phyloP scores from a whole-genome alignment of 148 eudicot species.

The Camellia lanceoleosa region DNA sequence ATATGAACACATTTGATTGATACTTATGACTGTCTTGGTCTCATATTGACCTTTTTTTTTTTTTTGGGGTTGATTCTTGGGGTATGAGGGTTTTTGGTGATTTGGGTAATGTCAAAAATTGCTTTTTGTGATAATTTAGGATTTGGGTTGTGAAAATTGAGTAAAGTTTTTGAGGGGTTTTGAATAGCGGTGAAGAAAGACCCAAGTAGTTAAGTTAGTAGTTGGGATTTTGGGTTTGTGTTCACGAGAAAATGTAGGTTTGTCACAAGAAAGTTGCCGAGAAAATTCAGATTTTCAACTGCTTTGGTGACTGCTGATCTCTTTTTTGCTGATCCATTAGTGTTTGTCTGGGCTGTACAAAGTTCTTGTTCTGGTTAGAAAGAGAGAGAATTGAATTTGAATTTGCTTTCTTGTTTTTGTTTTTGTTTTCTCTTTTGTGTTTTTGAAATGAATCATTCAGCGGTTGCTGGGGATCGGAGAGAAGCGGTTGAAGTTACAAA shows the following conservation, averaged over 20 bases:
- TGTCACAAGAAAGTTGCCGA: slow-evolving; percentile 29
- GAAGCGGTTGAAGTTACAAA: slow-evolving; percentile 40
- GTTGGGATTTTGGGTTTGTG: slow-evolving; percentile 35
- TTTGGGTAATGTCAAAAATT: background rate
- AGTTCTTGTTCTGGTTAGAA: background rate
- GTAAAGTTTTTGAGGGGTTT: background rate
- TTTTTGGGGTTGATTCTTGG: background rate
- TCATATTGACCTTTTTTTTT: background rate
- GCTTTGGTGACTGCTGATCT: slow-evolving; percentile 14
- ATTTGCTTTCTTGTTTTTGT: background rate
- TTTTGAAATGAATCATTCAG: slow-evolving; percentile 52
- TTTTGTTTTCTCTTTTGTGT: slow-evolving; percentile 10
- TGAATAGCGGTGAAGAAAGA: background rate
- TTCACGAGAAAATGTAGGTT: slow-evolving; percentile 29
- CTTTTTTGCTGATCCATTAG: background rate
- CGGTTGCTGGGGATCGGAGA: slow-evolving; percentile 34
- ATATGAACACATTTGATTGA: background rate
- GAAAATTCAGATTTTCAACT: slow-evolving; percentile 20
- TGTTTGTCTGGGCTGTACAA: background rate
- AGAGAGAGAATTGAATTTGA: background rate
- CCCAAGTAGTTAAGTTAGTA: slow-evolving; percentile 27
- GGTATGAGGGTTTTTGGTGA: background rate
- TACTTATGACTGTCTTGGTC: background rate
- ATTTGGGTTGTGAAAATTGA: background rate
- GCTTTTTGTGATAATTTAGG: background rate